Percentiles rank a stretch among this genome's conserved stretches.
phyloP scores from a whole-genome alignment of 306 rosid genomes.

The Pachyrhizus erosus region DNA sequence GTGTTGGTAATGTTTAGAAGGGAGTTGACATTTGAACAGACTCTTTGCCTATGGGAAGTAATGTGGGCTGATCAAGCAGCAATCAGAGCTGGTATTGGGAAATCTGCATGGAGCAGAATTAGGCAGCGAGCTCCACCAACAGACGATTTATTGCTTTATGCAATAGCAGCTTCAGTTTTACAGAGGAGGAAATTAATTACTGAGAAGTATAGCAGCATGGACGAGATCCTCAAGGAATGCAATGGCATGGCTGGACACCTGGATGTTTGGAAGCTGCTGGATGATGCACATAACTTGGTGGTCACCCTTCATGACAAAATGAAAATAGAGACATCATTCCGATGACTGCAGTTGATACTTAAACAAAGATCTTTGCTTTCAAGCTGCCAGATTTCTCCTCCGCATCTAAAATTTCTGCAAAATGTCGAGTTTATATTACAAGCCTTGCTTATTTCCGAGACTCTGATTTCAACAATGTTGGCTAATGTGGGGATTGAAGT shows the following conservation, averaged over 20 bases:
- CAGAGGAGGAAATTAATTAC: conserved; percentile 92
- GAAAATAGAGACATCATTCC: conserved; percentile 75
- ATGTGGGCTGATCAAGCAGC: conserved; percentile 99
- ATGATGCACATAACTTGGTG: conserved; percentile 95
- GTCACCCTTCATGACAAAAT: conserved; percentile 96
- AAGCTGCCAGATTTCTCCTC: conserved; percentile 36
- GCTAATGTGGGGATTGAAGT: conserved; percentile 39
- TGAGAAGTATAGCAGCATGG: conserved; percentile 98
- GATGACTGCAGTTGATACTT: conserved; percentile 45
- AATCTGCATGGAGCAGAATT: conserved; percentile 96
- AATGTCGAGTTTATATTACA: conserved; percentile 3
- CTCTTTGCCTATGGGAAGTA: conserved; percentile 98
- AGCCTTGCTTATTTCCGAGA: conserved; percentile 31
- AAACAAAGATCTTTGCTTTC: conserved; percentile 20
- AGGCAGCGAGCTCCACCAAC: conserved; percentile 99
- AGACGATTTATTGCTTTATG: conserved; percentile 87
- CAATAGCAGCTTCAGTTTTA: conserved; percentile 94
- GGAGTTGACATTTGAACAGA: conserved; percentile 96
- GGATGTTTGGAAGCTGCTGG: conserved; percentile 96
- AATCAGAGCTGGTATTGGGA: conserved; percentile 86
- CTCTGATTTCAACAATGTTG: conserved; percentile 8
- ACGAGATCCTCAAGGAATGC: conserved; percentile 95
- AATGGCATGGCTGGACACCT: conserved; percentile 97
- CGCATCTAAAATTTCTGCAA: conserved; percentile 36
- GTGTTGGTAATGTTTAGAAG: conserved; percentile 97